Conservation (phyloP, 495 filamentous ascomycete species). For the Penicillium soppii region DNA sequence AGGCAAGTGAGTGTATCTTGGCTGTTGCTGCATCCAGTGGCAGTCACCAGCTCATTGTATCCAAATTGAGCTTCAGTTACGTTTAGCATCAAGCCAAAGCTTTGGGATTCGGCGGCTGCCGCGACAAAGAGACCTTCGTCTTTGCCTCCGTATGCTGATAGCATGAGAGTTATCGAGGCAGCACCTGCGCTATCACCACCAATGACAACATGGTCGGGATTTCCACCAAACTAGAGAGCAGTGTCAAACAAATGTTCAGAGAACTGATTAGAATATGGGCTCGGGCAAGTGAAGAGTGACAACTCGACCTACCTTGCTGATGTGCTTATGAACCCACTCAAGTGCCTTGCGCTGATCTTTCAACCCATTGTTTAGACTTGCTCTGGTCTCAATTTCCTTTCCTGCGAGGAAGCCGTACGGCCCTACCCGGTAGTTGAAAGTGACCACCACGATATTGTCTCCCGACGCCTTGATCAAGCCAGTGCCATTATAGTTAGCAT, state of each 20-base stretch:
- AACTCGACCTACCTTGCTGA: constrained; percentile 43
- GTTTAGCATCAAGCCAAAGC: constrained; percentile 60
- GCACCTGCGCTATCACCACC: constrained; percentile 73
- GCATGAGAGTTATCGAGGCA: constrained; percentile 63
- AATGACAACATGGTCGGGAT: constrained; percentile 69
- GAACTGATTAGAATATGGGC: background rate
- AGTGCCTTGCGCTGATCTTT: constrained; percentile 68
- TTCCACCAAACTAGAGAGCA: constrained; percentile 63
- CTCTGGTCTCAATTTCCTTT: constrained; percentile 51
- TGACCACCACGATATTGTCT: constrained; percentile 65
- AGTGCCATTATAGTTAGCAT: constrained; percentile 65
- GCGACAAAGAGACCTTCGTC: constrained; percentile 60
- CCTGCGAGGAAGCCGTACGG: constrained; percentile 72
- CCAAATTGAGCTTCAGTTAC: constrained; percentile 61
- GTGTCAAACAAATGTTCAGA: background rate
- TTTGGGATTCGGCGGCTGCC: constrained; percentile 64
- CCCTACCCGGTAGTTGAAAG: constrained; percentile 78
- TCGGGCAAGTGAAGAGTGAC: background rate
- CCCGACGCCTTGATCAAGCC: constrained; percentile 59
- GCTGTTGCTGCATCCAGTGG: constrained; percentile 50
- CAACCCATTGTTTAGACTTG: constrained; percentile 67
- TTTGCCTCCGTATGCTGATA: constrained; percentile 60
- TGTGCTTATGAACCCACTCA: constrained; percentile 68
- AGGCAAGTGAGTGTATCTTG: constrained; percentile 57
- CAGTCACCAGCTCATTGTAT: constrained; percentile 60